Base-by-base conservation (phyloP, 495 filamentous ascomycete genomes). In the Penicillium diatomitis region DNA sequence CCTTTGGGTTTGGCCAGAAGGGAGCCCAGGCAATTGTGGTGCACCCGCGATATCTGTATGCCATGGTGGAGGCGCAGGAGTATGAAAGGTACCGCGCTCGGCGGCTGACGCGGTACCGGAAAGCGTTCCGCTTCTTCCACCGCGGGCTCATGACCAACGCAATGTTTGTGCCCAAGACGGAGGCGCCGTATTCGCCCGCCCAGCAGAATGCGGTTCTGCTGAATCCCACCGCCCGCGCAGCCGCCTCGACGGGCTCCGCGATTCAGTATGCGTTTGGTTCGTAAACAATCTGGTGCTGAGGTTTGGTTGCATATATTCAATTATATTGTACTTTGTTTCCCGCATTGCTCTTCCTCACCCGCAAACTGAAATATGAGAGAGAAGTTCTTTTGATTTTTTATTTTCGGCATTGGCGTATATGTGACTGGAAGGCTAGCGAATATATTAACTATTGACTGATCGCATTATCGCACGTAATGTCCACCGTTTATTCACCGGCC, bases 1-100 rank as follows among this genome's bases (percentile, higher is more conserved):
- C 92, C 2, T 98, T 98, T 69, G 92, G 92, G 67, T 98, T 98
- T 73, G 92, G 92, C 48, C 92, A 98, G 69, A 97, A 96, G 80
- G 92, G 92, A 59, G 88, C 92, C 42, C 92, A 97, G 70, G 90
- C 85, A 38, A 90, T 98, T 63, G 92, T 90, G 70, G 85, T 98
- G 44, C 91, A 97, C 65, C 87, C 92, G 47, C 89, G 84, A 66
- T 98, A 97, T 65, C 82, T 98, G 47, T 98, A 84, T 62, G 92
- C 92, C 32, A 83, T 85, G 12, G 86, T 98, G 31, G 90, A 96
- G 66, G 77, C 86, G 67, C 72, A 84, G 30, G 84, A 89, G 42
- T 97, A 85, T 68, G 64, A 81, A 38, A 72, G 77, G 40, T 98
- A 98, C 78, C 84, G 82, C 61, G 68, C 71, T 56, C 96, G 92